Evolutionary conservation across 345 rosid genomes (phyloP), one percentile per base, ranked within the genome.

Genomic region (Balakata baccata): DNA sequence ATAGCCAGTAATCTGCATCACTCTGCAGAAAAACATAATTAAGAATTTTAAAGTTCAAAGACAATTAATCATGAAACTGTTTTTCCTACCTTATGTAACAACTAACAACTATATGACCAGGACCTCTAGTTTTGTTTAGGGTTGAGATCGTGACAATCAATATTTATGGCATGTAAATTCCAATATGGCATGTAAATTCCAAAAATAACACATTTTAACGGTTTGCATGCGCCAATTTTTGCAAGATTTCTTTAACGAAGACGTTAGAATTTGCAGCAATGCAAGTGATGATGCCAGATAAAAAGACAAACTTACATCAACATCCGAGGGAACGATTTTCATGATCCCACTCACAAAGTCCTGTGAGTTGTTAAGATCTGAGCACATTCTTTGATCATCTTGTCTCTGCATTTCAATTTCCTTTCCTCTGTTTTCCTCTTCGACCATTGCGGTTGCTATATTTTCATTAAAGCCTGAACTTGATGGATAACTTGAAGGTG

Each of bases 1-100:
- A 85, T 47, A 92, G 94, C 98, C 97, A 91, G 88, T 92, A 95
- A 83, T 95, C 99, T 66, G 89, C 92, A 67, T 86, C 94, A 77
- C 84, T 84, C 97, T 92, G 88, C 82, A 81, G 64, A 74, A 16
- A 65, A 52, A 56, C 29, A 80, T 61, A 20, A 60, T 50, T 54
- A 17, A 53, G 65, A 20, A 66, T 52, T 25, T 18, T 11, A 7
- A 20, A 72, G 64, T 52, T 49, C 22, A 49, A 45, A 25, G 34
- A 5, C 49, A 47, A 56, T 7, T 54, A 38, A 75, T 63, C 50
- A 49, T 61, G 39, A n/a, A 13, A 18, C 45, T 23, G 23, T 58
- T 58, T n/a, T 22, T 2, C 34, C 34, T 2, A 29, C 34, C 34
- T 29, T 2, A 29, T 29, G 34, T 29, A 29, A 29, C 34, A 29